Conservation (phyloP, 2,329 filamentous ascomycete genomes). For the Neocatenulostroma microsporum region DNA sequence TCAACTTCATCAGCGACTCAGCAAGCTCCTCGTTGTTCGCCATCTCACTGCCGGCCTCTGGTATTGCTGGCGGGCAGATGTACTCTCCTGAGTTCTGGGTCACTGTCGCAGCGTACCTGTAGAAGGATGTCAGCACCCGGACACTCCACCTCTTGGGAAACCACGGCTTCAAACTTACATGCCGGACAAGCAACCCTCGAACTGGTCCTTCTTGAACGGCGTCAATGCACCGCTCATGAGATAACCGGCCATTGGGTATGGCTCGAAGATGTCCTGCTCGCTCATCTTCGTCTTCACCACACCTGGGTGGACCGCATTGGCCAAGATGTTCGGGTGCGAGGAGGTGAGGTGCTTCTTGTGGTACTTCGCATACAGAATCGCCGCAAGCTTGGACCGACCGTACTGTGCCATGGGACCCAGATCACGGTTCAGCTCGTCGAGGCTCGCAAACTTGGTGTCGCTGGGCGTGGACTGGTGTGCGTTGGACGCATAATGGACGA, state of each 20-base stretch:
- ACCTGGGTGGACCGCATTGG: slow-evolving; percentile 59
- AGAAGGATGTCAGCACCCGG: background rate
- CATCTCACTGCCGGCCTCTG: slow-evolving; percentile 48
- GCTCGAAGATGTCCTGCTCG: slow-evolving; percentile 54
- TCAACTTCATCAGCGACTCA: slow-evolving; percentile 56
- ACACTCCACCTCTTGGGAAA: too few species aligned
- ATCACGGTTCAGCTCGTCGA: slow-evolving; percentile 58
- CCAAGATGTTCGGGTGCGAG: slow-evolving; percentile 51
- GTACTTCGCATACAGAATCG: slow-evolving; percentile 55
- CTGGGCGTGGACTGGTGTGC: slow-evolving; percentile 49
- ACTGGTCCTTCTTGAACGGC: slow-evolving; percentile 58
- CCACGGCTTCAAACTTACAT: slow-evolving; percentile 44
- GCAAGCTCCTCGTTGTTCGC: slow-evolving; percentile 45
- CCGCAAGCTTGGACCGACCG: slow-evolving; percentile 55
- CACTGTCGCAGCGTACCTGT: slow-evolving; percentile 44
- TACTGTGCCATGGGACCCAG: slow-evolving; percentile 55
- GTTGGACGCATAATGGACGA: slow-evolving; percentile 55
- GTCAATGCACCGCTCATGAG: slow-evolving; percentile 49
- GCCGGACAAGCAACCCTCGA: slow-evolving; percentile 52
- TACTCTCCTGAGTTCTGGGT: slow-evolving; percentile 51
- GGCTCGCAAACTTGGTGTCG: slow-evolving; percentile 50
- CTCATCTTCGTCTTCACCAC: slow-evolving; percentile 57
- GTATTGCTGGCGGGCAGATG: slow-evolving; percentile 49
- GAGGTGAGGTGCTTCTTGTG: slow-evolving; percentile 51
- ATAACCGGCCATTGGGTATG: slow-evolving; percentile 54